A percentile compares a stretch with the other conserved stretches of the same genome.
These are phyloP conservation scores for Gardenia jasminoides DNA, from an alignment of 257 asterid species.

Conservation along the genomic window DNA sequence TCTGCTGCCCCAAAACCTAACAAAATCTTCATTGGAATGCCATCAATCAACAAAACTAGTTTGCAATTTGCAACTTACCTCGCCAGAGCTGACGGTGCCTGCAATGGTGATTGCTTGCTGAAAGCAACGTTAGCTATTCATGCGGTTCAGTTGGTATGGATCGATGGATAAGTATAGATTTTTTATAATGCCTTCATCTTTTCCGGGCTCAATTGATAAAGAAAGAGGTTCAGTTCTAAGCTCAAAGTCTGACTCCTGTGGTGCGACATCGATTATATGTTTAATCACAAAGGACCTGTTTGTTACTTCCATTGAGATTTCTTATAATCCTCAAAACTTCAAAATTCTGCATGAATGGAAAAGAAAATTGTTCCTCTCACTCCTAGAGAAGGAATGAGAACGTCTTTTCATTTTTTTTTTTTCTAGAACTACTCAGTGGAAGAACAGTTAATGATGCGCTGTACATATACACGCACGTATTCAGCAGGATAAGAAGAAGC, in stretches of 20 bases:
- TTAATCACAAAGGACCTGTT: constrained; percentile 30
- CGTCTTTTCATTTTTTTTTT: too few relatives aligned
- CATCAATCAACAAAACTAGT: not conserved
- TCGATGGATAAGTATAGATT: constrained; percentile 59
- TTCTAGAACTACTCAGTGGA: too few relatives aligned
- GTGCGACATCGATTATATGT: constrained; percentile 27
- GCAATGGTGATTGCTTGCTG: constrained; percentile 41
- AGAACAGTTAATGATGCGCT: not conserved
- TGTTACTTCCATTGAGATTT: constrained; percentile 21
- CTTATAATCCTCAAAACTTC: not conserved
- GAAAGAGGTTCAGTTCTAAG: constrained; percentile 25
- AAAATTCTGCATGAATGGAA: not conserved
- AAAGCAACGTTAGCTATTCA: constrained; percentile 53
- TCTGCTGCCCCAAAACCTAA: too few relatives aligned
- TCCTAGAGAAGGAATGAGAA: too few relatives aligned
- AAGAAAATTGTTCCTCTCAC: not conserved
- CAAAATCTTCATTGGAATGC: too few relatives aligned
- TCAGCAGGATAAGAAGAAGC: not conserved
- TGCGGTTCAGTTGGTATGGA: constrained; percentile 72
- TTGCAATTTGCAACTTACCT: constrained; percentile 21
- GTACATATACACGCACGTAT: not conserved
- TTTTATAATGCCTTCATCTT: constrained; percentile 39
- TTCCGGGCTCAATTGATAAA: constrained; percentile 9
- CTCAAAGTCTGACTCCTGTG: constrained; percentile 39
- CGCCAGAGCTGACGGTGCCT: constrained; percentile 40